Evolutionary conservation across 1,284 basidiomycete genomes (phyloP), one percentile per base, ranked within the genome.

Genomic region (Fomitopsis schrenkii): DNA sequence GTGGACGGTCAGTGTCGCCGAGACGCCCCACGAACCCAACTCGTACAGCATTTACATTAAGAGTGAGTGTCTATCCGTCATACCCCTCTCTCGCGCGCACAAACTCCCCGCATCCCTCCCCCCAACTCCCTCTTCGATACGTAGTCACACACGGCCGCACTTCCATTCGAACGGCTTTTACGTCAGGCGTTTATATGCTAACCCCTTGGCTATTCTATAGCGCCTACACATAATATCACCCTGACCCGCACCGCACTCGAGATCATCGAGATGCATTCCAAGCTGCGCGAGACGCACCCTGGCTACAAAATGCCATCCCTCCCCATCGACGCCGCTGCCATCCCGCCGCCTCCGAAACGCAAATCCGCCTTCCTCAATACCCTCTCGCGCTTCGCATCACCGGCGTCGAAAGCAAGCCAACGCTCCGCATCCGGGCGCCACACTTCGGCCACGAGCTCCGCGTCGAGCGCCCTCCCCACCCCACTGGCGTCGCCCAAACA

Each of bases 181-280:
- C 65, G 66, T 67, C 66, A 67, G 67, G 15, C 30, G 35, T 33
- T 55, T 40, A 33, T 45, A 9, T 54, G 17, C 44, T 58, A 60
- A 64, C 61, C 50, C 30, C 62, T 68, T 73, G 69, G 66, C 70
- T 63, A 70, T 59, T 64, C 60, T 61, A 45, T 76, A 90, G 93
- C 92, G 15, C 88, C 92, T 35, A 95, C 91, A 33, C 93, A 94
- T 78, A 93, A 94, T 78, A 80, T 94, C 61, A 95, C 93, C 45
- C 85, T 95, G 62, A 91, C 88, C 17, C 86, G 93, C 63, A 86
- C 86, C 59, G 83, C 83, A 48, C 79, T 81, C 67, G 93, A 95
- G 72, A 82, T 94, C 55, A 77, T 87, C 44, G 91, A 94, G 63
- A 81, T 93, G 26, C 85, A 94, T 75, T 78, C 80, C 59, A 94